phyloP scores from a whole-genome alignment of 805 yeast genomes.

The Hanseniaspora lachancei region DNA sequence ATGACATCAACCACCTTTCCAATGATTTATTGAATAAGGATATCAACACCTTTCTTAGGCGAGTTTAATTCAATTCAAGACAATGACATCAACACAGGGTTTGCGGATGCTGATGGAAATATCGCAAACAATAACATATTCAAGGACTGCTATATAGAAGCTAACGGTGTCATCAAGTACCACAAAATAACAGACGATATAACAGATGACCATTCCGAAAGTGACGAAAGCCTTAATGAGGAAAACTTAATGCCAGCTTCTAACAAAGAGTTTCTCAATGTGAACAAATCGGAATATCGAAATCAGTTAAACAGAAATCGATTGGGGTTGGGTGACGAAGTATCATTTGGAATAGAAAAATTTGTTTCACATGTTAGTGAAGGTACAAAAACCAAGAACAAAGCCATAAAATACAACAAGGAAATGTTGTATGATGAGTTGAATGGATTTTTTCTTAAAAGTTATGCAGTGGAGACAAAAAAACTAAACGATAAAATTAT shows the following conservation, averaged over 20 bases:
- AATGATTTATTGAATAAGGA: conserved; percentile 7
- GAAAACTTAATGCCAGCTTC: background rate
- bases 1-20: conserved; percentile 3
- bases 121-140: background rate
- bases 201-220: background rate
- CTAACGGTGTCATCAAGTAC: conserved; percentile 3
- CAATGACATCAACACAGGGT: background rate
- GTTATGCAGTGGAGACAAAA: background rate
- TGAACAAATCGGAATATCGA: background rate
- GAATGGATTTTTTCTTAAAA: background rate
- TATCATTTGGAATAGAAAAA: background rate
- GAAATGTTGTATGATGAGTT: background rate
- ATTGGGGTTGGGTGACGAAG: background rate
- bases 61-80: background rate
- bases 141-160: conserved; percentile 8
- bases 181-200: background rate
- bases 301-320: background rate
- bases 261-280: background rate
- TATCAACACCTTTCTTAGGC: conserved; percentile 10
- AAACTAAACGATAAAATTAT: background rate
- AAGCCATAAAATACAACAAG: background rate
- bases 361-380: background rate
- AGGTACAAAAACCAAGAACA: background rate
- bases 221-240: background rate
- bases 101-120: background rate